Conservation (phyloP, 805 yeast genomes). For the Lipomyces orientalis region DNA sequence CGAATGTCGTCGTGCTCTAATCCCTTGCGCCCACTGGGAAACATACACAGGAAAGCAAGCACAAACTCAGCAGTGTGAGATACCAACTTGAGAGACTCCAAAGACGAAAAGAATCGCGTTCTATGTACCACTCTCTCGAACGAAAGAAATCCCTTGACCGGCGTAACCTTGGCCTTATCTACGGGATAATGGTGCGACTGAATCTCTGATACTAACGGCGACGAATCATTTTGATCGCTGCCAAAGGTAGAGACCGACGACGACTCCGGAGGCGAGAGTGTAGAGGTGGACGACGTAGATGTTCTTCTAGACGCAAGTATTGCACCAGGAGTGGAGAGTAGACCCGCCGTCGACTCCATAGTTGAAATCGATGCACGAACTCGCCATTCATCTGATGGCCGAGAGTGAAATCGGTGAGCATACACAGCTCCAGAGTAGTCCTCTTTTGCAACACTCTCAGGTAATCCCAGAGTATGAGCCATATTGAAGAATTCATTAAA, state of each 20-base stretch:
- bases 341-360: neutral
- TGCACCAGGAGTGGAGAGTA: neutral
- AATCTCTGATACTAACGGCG: neutral
- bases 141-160: slow-evolving; percentile 1
- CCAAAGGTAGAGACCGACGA: neutral
- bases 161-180: neutral
- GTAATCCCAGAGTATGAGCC: neutral
- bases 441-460: neutral
- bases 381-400: slow-evolving; percentile 3
- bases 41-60: neutral
- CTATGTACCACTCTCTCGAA: neutral
- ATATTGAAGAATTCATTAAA: neutral
- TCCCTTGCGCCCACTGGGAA: neutral
- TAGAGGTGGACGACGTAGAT: neutral
- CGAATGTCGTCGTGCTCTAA: neutral
- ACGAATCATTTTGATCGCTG: neutral
- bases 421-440: slow-evolving; percentile 1
- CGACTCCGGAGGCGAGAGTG: neutral
- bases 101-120: neutral
- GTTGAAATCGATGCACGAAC: neutral
- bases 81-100: neutral
- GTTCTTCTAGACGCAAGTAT: neutral
- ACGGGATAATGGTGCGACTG: neutral
- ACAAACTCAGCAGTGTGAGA: slow-evolving; percentile 5
- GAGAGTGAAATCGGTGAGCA: slow-evolving; percentile 4